Evolutionary conservation across 371 early-diverging fungal species (phyloP), one percentile per base, ranked within the genome.

Genomic region (Rhizomucor pusillus): DNA sequence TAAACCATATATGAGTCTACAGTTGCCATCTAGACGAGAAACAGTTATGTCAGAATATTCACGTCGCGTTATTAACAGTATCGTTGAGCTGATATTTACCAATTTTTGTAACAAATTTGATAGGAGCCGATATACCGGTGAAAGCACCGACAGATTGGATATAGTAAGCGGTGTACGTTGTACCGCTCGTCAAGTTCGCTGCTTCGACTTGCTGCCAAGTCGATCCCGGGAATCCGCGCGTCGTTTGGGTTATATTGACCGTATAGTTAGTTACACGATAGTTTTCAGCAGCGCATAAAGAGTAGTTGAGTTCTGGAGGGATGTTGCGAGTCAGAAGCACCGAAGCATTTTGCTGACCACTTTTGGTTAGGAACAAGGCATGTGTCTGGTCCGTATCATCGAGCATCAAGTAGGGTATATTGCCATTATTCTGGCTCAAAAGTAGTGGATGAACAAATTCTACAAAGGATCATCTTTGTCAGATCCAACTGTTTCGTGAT

Each of bases 331-430:
- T 46, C 5, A 76, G 43, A 24, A 84, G 34, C n/a, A 83, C n/a
- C 6, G 66, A 75, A 1, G 66, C 56, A 60, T 54, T 39, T 43
- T 44, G 24, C 33, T 45, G 70, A 70, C 24, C 72, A 57, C 18
- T 20, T 5, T 60, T 59, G 2, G 77, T 73, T 50, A 77, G 57
- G 56, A 84, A 81, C 16, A 81, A 65, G 3, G 81, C 84, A 58
- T 66, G 73, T 12, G 62, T 65, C 40, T 60, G 66, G 34, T 84
- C 84, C 24, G 84, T 77, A 36, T 84, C 84, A 47, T 84, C 84
- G 49, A 84, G 53, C 0, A 59, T 64, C 19, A 81, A 40, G 12
- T 62, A 72, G n/a, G 71, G 66, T 52, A 58, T 56, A 22, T 16
- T 29, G 20, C 58, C 43, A 10, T 62, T 57, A 12, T 57, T 60